Evolutionary conservation across 2,329 filamentous ascomycete genomes (phyloP).

Genomic region (Pyrenochaeta sp.): DNA sequence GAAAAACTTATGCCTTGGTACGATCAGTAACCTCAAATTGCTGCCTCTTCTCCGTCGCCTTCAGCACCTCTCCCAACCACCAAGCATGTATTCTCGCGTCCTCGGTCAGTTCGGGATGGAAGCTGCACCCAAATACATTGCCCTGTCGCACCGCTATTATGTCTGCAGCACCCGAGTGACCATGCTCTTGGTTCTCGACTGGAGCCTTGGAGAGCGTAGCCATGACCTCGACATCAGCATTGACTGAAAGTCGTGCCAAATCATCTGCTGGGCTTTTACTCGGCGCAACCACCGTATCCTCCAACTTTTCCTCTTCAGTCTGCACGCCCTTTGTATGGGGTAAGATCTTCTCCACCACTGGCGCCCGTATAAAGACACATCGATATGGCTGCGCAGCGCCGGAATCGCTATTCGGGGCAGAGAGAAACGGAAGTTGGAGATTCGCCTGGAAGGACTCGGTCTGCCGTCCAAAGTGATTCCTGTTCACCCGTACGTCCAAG

Average conservation of each 20-base stretch:
- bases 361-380: conserved; percentile 92
- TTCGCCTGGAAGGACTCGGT: conserved; percentile 87
- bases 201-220: conserved; percentile 62
- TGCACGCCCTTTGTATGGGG: conserved; percentile 60
- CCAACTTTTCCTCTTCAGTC: conserved; percentile 54
- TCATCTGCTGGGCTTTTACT: conserved; percentile 57
- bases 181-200: conserved; percentile 55
- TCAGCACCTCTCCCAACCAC: conserved; percentile 80
- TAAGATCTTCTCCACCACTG: conserved; percentile 86
- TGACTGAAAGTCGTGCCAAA: conserved; percentile 54
- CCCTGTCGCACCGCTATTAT: conserved; percentile 90
- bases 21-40: conserved; percentile 41
- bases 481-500: conserved; percentile 85
- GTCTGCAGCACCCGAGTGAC: conserved; percentile 61
- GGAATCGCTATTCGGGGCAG: conserved; percentile 30
- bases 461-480: conserved; percentile 95
- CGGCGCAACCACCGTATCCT: conserved; percentile 65
- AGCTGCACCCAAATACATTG: conserved; percentile 93
- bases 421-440: conserved; percentile 75
- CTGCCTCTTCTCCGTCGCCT: conserved; percentile 39
- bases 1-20: conserved; percentile 14
- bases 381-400: conserved; percentile 65
- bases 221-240: conserved; percentile 64
- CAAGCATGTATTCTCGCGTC: conserved; percentile 90
- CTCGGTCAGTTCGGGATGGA: conserved; percentile 90